Evolutionary conservation across 164 flowering plant genomes (phyloP).

Genomic region (Vitis vinifera): DNA sequence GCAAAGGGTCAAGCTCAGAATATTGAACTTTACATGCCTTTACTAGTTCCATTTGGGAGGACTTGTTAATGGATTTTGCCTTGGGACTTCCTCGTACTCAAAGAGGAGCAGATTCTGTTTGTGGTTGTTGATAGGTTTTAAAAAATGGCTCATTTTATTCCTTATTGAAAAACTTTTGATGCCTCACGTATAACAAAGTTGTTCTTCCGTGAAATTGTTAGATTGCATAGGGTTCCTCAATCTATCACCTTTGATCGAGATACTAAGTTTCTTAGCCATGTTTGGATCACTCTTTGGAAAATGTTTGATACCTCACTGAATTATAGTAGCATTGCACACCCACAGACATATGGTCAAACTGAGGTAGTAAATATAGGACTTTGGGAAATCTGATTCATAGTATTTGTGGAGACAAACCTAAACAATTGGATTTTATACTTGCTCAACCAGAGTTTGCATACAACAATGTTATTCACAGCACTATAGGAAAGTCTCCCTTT

Average conservation of each 20-base stretch:
- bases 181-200: background rate
- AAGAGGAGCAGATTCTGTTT: slow-evolving; percentile 11
- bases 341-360: slow-evolving; percentile 11
- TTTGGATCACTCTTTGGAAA: slow-evolving; percentile 8
- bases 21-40: slow-evolving; percentile 12
- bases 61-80: slow-evolving; percentile 19
- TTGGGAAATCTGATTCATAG: slow-evolving; percentile 2
- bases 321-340: background rate
- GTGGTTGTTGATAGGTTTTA: slow-evolving; percentile 20
- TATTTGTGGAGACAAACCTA: background rate
- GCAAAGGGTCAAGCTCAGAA: slow-evolving; percentile 7
- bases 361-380: slow-evolving; percentile 3
- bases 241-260: background rate
- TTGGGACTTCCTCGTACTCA: slow-evolving; percentile 11
- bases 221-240: background rate
- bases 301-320: background rate
- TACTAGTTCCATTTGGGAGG: slow-evolving; percentile 15
- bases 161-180: slow-evolving; percentile 1
- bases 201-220: slow-evolving; percentile 4
- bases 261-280: background rate
- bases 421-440: background rate
- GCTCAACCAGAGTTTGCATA: slow-evolving; percentile 3
- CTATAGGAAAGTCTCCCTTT: slow-evolving; percentile 1
- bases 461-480: background rate
- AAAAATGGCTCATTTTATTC: slow-evolving; percentile 11